Base-by-base conservation (phyloP, 768 basidiomycete genomes). In the Tricholoma sp. region DNA sequence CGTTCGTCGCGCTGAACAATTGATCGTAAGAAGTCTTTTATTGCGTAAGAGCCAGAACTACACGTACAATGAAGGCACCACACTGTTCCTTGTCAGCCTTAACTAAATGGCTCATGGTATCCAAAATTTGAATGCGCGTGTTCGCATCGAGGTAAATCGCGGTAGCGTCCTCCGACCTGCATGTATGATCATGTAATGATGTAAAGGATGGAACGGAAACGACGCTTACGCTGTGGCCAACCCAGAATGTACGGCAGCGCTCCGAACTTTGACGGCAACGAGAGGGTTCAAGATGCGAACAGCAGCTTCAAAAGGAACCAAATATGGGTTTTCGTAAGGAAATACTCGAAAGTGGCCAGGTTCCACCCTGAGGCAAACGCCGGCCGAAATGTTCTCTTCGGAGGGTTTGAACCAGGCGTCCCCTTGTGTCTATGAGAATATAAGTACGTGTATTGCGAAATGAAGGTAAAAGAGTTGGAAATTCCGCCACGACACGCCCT, bases 1-100 rank as follows among this genome's bases (percentile, higher is more conserved):
- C 83, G 82, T 65, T 94, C 91, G 68, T 92, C 86, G 24, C 92
- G 85, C 90, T 91, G 64, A 19, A 47, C 50, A 41, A 16, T 39
- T 32, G 37, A 55, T 39, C 5, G 29, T 57, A 59, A 57, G 59
- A 59, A 62, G 54, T 58, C 37, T 35, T 43, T 52, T 11, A 24
- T 43, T 14, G 46, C 19, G 7, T 31, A n/a, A 32, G 55, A 52
- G 12, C 9, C 21, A 45, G 19, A 35, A 32, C 8, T 18, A 50
- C 47, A 77, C 81, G 65, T 68, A 88, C 89, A 54, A 93, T 79
- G 68, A 95, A 95, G 11, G 93, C 93, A 18, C 86, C 93, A 51
- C 88, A 92, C 64, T 94, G 92, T 67, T 94, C 92, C 74, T 94
- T 94, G 67, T 94, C 89, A 6, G 91, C 91, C 39, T 81, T 79